Evolutionary conservation across 2,329 filamentous ascomycete genomes (phyloP).

Genomic region (Fusarium praegraminearum): DNA sequence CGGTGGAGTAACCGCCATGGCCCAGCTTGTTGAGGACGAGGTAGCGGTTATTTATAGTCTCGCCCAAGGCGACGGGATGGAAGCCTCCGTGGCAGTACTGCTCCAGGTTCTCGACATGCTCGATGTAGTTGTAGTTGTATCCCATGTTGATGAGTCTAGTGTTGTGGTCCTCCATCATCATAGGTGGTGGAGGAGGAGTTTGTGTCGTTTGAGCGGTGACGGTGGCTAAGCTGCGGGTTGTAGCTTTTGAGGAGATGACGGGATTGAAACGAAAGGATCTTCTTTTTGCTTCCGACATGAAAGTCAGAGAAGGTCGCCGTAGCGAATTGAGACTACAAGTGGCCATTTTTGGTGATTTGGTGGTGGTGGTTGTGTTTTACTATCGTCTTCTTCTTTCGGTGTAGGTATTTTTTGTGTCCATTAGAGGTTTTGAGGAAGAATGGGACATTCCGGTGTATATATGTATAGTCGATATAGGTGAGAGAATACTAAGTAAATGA

Average conservation of each 20-base stretch:
- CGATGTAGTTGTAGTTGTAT: conserved; percentile 41
- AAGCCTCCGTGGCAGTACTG: conserved; percentile 40
- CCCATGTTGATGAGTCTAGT: conserved; percentile 38
- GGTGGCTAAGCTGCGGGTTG: conserved; percentile 31
- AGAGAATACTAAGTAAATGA: neutral
- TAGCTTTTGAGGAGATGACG: conserved; percentile 30
- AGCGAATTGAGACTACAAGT: conserved; percentile 40
- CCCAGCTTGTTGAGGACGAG: conserved; percentile 45
- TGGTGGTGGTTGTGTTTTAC: conserved; percentile 12
- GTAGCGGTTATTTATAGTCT: conserved; percentile 43
- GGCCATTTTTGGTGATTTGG: conserved; percentile 21
- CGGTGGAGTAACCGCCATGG: conserved; percentile 44
- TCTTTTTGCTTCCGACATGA: conserved; percentile 32
- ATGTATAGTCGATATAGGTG: neutral
- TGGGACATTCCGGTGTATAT: conserved; percentile 24
- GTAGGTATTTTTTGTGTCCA: conserved; percentile 18
- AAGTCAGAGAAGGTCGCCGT: conserved; percentile 33
- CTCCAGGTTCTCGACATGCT: conserved; percentile 41
- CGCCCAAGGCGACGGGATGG: conserved; percentile 38
- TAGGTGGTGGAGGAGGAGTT: conserved; percentile 10
- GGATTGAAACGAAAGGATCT: conserved; percentile 22
- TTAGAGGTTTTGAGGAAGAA: conserved; percentile 6
- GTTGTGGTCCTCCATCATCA: conserved; percentile 38
- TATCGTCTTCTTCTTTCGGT: conserved; percentile 3
- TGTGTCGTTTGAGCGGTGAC: conserved; percentile 34